Conservation (phyloP, 208 protist genomes). For the Acanthamoeba comandoni region DNA sequence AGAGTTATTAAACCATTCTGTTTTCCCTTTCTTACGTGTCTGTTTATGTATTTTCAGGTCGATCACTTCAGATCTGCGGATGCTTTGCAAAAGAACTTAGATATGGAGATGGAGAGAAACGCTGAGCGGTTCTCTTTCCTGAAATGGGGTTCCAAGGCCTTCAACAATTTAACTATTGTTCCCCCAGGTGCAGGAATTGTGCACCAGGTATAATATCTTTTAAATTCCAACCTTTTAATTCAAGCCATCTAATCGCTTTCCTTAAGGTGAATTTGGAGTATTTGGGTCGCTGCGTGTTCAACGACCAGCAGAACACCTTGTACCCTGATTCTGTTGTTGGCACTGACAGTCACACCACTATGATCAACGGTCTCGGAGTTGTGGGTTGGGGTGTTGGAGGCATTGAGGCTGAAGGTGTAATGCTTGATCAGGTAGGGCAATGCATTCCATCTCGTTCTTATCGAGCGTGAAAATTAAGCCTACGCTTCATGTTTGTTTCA, state of each 20-base stretch:
- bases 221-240: no score
- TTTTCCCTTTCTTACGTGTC: not conserved
- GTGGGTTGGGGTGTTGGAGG: conserved; percentile 96
- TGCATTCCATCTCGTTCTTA: not conserved
- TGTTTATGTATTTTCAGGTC: not conserved
- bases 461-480: no score
- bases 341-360: conserved; percentile 96
- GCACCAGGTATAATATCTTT: conserved; percentile 89
- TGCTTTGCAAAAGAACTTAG: conserved; percentile 92
- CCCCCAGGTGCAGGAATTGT: conserved; percentile 96
- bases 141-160: conserved; percentile 96
- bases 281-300: conserved; percentile 94
- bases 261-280: conserved; percentile 95
- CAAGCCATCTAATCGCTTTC: not conserved
- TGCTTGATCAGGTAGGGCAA: conserved; percentile 92
- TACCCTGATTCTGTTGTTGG: conserved; percentile 97
- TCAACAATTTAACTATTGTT: conserved; percentile 95
- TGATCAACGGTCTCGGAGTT: conserved; percentile 94
- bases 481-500: no score
- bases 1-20: not conserved
- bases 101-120: conserved; percentile 95
- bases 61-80: conserved; percentile 84
- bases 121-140: conserved; percentile 96
- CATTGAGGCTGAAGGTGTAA: conserved; percentile 96
- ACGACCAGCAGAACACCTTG: conserved; percentile 89